Conservation (phyloP, 441 rosid species). For the Eruca vesicaria region DNA sequence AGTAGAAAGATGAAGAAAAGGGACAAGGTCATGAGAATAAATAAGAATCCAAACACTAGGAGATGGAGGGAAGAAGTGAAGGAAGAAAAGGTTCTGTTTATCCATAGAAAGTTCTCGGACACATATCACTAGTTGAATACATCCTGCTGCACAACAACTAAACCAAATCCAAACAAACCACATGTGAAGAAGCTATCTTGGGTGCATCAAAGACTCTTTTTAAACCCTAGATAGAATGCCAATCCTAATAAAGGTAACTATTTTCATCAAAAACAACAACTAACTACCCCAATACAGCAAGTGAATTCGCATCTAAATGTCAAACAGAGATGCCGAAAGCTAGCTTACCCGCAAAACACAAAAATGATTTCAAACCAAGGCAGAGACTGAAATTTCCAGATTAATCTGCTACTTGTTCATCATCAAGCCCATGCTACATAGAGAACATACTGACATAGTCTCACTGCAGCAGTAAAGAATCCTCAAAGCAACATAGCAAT, state of each 20-base stretch:
- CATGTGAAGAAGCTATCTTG: background rate
- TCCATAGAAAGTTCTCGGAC: background rate
- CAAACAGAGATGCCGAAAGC: background rate
- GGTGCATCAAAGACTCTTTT: background rate
- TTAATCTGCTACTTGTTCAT: too few relatives aligned
- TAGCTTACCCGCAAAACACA: background rate
- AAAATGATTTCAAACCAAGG: background rate
- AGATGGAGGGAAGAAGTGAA: background rate
- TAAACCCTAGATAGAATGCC: background rate
- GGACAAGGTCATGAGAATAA: background rate
- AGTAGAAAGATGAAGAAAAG: background rate
- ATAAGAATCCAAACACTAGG: background rate
- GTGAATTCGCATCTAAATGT: background rate
- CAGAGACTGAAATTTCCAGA: background rate
- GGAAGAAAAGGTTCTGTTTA: background rate
- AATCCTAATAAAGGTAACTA: background rate
- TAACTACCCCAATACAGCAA: background rate
- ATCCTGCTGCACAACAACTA: slow-evolving; percentile 2
- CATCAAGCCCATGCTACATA: too few relatives aligned
- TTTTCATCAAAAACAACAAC: background rate
- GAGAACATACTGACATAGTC: too few relatives aligned
- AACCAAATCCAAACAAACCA: background rate
- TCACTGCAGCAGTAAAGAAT: background rate
- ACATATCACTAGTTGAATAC: background rate
- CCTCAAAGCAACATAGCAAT: background rate